phyloP scores from a whole-genome alignment of 1,284 basidiomycete species.

The Melampsora larici-populina region DNA sequence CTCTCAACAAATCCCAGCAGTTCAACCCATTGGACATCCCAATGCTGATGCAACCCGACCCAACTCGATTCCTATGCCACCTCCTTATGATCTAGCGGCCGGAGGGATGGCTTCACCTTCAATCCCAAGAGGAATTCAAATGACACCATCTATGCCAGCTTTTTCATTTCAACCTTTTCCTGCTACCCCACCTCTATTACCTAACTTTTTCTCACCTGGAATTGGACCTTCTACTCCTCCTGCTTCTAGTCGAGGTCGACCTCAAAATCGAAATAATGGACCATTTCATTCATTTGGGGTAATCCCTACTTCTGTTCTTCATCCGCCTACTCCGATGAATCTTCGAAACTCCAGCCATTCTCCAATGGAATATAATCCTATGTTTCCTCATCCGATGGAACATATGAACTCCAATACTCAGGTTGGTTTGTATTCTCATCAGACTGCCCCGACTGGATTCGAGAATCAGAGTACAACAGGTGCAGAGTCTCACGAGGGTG shows the following conservation, averaged over 20 bases:
- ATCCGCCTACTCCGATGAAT: too few species aligned
- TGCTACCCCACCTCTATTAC: slow-evolving; percentile 54
- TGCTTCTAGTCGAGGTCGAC: slow-evolving; percentile 40
- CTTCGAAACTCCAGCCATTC: slow-evolving; percentile 2
- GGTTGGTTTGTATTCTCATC: too few species aligned
- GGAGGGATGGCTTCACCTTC: slow-evolving; percentile 2
- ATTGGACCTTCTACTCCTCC: slow-evolving; percentile 51
- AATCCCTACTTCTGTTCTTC: too few species aligned
- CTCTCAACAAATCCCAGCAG: neutral
- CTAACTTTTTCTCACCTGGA: slow-evolving; percentile 53
- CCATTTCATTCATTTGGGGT: too few species aligned
- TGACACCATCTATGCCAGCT: slow-evolving; percentile 56
- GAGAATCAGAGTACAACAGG: too few species aligned
- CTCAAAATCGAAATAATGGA: neutral
- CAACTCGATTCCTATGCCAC: slow-evolving; percentile 28
- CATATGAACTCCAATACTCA: too few species aligned
- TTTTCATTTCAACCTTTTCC: slow-evolving; percentile 55
- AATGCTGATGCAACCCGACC: slow-evolving; percentile 3
- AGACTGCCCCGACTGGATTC: too few species aligned
- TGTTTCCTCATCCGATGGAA: slow-evolving; percentile 3
- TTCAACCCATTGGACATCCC: slow-evolving; percentile 26
- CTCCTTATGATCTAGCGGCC: slow-evolving; percentile 15
- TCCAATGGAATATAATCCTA: slow-evolving; percentile 17
- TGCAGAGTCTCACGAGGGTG: too few species aligned
- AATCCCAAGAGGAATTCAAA: slow-evolving; percentile 39